Base-by-base conservation (phyloP, 352 stramenopile genomes). In the Phytophthora multivora region DNA sequence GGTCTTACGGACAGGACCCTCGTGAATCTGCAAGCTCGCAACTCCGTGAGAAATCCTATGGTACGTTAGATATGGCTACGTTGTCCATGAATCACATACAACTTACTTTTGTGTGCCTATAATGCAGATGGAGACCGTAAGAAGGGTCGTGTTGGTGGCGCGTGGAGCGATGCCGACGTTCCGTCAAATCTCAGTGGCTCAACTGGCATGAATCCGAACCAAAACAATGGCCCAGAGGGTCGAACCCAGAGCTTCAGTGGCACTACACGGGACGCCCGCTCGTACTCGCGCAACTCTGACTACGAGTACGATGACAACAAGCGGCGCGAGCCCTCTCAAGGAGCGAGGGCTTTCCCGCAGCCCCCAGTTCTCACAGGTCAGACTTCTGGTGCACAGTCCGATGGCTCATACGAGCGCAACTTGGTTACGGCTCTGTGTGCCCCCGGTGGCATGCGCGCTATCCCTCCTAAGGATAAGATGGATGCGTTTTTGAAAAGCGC, bases 381-480 rank as follows among this genome's bases (percentile, higher is more conserved):
- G 53, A 93, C 86, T 0, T 79, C 83, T 13, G 86, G 86, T 19
- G 86, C 86, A 3, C 77, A 90, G 51, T 92, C 84, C 23, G 86
- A 95, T 71, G 92, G 95, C 15, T 86, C 81, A 15, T 98, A 98
- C 63, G 95, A 98, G 71, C 91, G 90, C 36, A 97, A 97, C 60
- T 75, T 98, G 25, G 90, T 98, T 49, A 80, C 83, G 5, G 90
- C 96, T 35, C 63, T 98, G 25, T 98, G 93, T 70, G 91, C 93
- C 9, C 92, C 93, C 7, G 95, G 93, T 38, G 95, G 95, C 21
- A 98, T 98, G 91, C 96, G 97, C 59, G 90, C 95, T 30, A 91
- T 98, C 18, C 95, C 95, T 38, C 95, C 95, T 18, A 93, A 93
- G 54, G 93, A 98, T 58, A 98, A 98, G 73, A 81, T 98, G 39